Percentiles rank a stretch among this genome's conserved stretches.
These are phyloP conservation scores for Syncephalastrum contaminatum DNA, from an alignment of 371 early-diverging fungal species.

Conservation along the genomic window DNA sequence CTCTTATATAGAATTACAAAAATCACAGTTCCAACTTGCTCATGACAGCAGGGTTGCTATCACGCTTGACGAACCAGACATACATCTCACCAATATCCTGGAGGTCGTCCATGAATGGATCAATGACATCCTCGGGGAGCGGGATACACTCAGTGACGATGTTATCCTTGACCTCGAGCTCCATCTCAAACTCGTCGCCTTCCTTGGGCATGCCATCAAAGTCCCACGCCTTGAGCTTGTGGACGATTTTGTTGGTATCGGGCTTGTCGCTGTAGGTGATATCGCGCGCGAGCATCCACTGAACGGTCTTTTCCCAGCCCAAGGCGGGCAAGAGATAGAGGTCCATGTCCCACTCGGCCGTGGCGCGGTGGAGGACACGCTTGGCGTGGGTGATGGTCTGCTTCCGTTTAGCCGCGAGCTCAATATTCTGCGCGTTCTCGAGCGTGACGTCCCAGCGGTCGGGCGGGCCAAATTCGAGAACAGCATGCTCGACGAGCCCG, in stretches of 20 bases:
- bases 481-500: slow-evolving; percentile 38
- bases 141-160: slow-evolving; percentile 39
- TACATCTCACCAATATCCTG: slow-evolving; percentile 48
- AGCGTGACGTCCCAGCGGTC: slow-evolving; percentile 45
- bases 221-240: slow-evolving; percentile 37
- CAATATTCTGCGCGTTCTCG: slow-evolving; percentile 13
- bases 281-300: slow-evolving; percentile 30
- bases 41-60: slow-evolving; percentile 19
- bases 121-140: slow-evolving; percentile 30
- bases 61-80: slow-evolving; percentile 43
- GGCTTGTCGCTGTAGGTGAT: slow-evolving; percentile 24
- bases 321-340: slow-evolving; percentile 41
- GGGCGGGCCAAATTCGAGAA: slow-evolving; percentile 49
- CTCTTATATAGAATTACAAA: background rate
- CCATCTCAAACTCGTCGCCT: slow-evolving; percentile 43
- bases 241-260: slow-evolving; percentile 30
- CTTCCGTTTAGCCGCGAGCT: slow-evolving; percentile 16
- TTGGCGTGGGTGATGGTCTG: slow-evolving; percentile 18
- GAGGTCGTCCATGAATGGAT: slow-evolving; percentile 32
- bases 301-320: slow-evolving; percentile 39
- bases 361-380: slow-evolving; percentile 11
- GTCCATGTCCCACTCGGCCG: slow-evolving; percentile 37
- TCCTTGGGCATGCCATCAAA: slow-evolving; percentile 41
- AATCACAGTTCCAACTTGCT: slow-evolving; percentile 17
- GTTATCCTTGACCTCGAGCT: slow-evolving; percentile 30